Base-by-base conservation (phyloP, 2,329 filamentous ascomycete genomes). In the Podosphaera aphanis region DNA sequence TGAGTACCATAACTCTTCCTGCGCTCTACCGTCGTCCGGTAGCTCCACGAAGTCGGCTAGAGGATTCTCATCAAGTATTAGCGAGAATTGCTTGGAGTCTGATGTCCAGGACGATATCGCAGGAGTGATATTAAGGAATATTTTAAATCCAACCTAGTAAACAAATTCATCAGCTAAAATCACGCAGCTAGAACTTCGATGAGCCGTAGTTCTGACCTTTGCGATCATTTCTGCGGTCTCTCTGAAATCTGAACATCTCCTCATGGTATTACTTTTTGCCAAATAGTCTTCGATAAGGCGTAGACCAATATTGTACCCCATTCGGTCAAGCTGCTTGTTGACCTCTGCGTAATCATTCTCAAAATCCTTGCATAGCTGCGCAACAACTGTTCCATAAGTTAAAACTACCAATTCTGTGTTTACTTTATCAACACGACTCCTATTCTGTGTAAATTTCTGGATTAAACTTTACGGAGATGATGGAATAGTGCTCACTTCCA, bases 281-380 rank as follows among this genome's bases (percentile, higher is more conserved):
- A 98, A 75, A 58, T 94, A 98, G 64, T 98, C 90, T 57, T 98
- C 90, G 55, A 98, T 94, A 53, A 98, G 66, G 33, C 90, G 82
- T 58, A 95, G 70, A 23, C 90, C 90, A 52, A 98, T 98, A 58
- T 95, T 95, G 66, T 95, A 94, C 46, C 90, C 90, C 90, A 98
- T 98, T 65, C 88, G 92, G 60, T 98, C 90, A 39, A 98, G 72
- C 62, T 98, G 90, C 62, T 88, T 85, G 66, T 98, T 98, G 60
- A 98, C 88, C 61, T 95, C 85, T 44, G 74, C 69, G 60, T 98
- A 98, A 64, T 95, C 84, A 56, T 75, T 78, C 56, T 94, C 85
- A 61, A 88, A 93, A 66, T 98, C 90, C 62, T 88, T 88, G 67
- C 88, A 95, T 53, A 98, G 70, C 62, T 95, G 88, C 47, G 85